Conservation (phyloP, 2,329 filamentous ascomycete genomes). For the Verticillium albo-atrum region DNA sequence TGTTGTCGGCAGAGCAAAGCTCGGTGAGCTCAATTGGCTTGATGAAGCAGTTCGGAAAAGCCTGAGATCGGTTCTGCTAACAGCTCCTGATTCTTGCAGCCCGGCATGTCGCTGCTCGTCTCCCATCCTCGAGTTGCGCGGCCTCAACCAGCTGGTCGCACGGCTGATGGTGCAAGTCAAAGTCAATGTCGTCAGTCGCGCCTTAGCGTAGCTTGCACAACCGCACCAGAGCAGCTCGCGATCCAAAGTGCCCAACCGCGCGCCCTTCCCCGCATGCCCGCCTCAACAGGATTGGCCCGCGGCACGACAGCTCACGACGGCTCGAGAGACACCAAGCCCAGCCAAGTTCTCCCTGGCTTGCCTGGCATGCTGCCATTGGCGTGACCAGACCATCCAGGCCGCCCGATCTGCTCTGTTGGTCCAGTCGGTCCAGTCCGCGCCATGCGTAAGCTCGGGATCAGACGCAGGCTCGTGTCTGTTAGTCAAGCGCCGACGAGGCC, state of each 20-base stretch:
- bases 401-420: background rate
- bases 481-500: background rate
- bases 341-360: background rate
- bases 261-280: background rate
- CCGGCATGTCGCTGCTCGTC: background rate
- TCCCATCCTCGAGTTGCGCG: background rate
- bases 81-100: background rate
- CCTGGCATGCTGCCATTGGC: background rate
- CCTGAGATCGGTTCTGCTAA: background rate
- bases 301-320: background rate
- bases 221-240: background rate
- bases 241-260: background rate
- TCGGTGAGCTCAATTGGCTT: background rate
- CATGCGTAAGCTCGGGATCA: background rate
- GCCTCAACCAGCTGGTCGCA: background rate
- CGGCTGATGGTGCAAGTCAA: background rate
- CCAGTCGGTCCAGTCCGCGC: background rate
- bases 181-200: slow-evolving; percentile 14
- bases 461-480: background rate
- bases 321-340: background rate
- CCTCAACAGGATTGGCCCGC: background rate
- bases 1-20: background rate
- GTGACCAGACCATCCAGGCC: background rate
- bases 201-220: slow-evolving; percentile 4
- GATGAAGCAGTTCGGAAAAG: background rate